A percentile compares a stretch with the other conserved stretches of the same genome.
Conservation (phyloP, 2,329 filamentous ascomycete species). For the Trematosphaeria pertusa region DNA sequence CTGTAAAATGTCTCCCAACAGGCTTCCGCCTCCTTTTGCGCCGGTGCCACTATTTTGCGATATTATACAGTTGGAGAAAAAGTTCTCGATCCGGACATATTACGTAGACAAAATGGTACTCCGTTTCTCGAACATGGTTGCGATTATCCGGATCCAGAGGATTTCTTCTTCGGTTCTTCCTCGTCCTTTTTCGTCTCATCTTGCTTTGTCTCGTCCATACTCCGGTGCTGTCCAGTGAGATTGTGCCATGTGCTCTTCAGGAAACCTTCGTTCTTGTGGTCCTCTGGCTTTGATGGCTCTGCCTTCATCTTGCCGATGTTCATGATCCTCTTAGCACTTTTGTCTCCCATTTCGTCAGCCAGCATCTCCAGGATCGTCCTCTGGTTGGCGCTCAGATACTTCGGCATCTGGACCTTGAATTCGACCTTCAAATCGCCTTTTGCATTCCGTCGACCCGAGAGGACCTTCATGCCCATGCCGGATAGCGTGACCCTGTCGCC, state of each 20-base stretch:
- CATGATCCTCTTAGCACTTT: slow-evolving; percentile 91
- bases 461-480: slow-evolving; percentile 93
- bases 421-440: slow-evolving; percentile 89
- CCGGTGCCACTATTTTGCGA: slow-evolving; percentile 17
- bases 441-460: slow-evolving; percentile 68
- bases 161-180: slow-evolving; percentile 38
- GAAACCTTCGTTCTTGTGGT: slow-evolving; percentile 84
- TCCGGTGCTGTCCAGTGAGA: slow-evolving; percentile 73
- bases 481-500: slow-evolving; percentile 89
- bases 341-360: slow-evolving; percentile 94
- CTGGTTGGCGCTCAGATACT: slow-evolving; percentile 90
- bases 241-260: slow-evolving; percentile 93
- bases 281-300: slow-evolving; percentile 21
- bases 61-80: slow-evolving; percentile 20
- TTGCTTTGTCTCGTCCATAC: slow-evolving; percentile 30
- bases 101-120: slow-evolving; percentile 4
- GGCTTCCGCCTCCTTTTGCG: slow-evolving; percentile 23
- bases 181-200: slow-evolving; percentile 39
- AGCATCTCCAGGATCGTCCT: slow-evolving; percentile 93
- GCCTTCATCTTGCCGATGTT: slow-evolving; percentile 66
- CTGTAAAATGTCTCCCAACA: slow-evolving; percentile 26
- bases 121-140: neutral
- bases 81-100: slow-evolving; percentile 25
- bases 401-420: slow-evolving; percentile 94
- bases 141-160: slow-evolving; percentile 40